phyloP scores from a whole-genome alignment of 495 filamentous ascomycete species.

The Wilcoxina mikolae region DNA sequence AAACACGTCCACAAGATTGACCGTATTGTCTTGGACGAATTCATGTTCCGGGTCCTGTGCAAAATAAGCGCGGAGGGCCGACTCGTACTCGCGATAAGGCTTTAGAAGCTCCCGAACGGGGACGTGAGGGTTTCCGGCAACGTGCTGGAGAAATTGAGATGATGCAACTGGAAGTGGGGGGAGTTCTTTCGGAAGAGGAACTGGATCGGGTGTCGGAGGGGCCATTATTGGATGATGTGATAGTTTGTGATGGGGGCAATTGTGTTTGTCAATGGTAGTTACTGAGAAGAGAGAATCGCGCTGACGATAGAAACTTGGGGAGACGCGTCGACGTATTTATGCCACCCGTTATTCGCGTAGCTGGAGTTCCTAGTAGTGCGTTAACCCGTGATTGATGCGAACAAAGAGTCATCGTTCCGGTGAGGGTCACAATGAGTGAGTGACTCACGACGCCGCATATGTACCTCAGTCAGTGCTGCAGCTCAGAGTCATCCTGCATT shows the following conservation, averaged over 20 bases:
- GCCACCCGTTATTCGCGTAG: too few species aligned
- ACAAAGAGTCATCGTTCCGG: too few species aligned
- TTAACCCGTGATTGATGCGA: too few species aligned
- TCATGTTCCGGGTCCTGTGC: slow-evolving; percentile 52
- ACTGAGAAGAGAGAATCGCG: too few species aligned
- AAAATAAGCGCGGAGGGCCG: slow-evolving; percentile 50
- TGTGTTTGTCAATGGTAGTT: too few species aligned
- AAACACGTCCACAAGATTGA: slow-evolving; percentile 61
- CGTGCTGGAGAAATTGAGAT: slow-evolving; percentile 33
- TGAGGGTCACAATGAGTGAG: too few species aligned
- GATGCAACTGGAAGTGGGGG: slow-evolving; percentile 35
- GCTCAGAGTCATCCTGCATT: too few species aligned
- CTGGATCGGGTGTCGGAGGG: not conserved
- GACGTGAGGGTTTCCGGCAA: slow-evolving; percentile 37
- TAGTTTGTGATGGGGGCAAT: not conserved
- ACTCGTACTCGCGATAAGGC: slow-evolving; percentile 57
- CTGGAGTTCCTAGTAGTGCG: too few species aligned
- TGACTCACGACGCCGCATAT: too few species aligned
- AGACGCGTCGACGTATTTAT: too few species aligned
- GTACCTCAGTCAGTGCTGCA: too few species aligned
- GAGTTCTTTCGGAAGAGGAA: slow-evolving; percentile 23
- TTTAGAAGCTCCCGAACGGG: slow-evolving; percentile 44
- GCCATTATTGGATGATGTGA: not conserved
- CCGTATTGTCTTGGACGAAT: slow-evolving; percentile 40
- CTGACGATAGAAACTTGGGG: too few species aligned